Percentiles rank a stretch among this genome's conserved stretches.
phyloP scores from a whole-genome alignment of 2,329 filamentous ascomycete genomes.

The Fusarium sp. region DNA sequence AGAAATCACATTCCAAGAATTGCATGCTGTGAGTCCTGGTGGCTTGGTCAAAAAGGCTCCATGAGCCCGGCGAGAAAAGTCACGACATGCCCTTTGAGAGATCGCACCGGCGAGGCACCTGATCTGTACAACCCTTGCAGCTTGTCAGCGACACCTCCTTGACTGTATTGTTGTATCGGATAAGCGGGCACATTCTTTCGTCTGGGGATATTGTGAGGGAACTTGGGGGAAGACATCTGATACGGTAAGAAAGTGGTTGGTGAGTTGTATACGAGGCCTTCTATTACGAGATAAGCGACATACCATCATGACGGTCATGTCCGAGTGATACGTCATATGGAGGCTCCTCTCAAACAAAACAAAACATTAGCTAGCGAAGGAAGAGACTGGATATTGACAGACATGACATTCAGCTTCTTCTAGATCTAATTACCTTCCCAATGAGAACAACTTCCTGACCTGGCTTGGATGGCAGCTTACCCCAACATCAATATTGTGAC shows the following conservation, averaged over 20 bases:
- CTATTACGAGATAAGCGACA: not conserved
- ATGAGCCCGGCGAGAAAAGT: not conserved
- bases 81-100: not conserved
- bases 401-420: conserved; percentile 2
- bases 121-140: not conserved
- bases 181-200: not conserved
- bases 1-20: not conserved
- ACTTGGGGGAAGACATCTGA: not conserved
- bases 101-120: not conserved
- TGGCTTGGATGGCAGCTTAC: not conserved
- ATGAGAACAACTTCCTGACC: not conserved
- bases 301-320: not conserved
- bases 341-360: not conserved
- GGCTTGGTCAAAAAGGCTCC: not conserved
- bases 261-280: not conserved
- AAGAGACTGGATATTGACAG: not conserved
- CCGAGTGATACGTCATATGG: not conserved
- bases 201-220: not conserved
- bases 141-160: not conserved
- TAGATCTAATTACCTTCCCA: not conserved
- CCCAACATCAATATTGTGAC: not conserved
- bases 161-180: not conserved
- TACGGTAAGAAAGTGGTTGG: not conserved
- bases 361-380: not conserved
- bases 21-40: not conserved